Evolutionary conservation across 192 early-diverging fungal species (phyloP).

Genomic region (Backusella parvicylindrica): DNA sequence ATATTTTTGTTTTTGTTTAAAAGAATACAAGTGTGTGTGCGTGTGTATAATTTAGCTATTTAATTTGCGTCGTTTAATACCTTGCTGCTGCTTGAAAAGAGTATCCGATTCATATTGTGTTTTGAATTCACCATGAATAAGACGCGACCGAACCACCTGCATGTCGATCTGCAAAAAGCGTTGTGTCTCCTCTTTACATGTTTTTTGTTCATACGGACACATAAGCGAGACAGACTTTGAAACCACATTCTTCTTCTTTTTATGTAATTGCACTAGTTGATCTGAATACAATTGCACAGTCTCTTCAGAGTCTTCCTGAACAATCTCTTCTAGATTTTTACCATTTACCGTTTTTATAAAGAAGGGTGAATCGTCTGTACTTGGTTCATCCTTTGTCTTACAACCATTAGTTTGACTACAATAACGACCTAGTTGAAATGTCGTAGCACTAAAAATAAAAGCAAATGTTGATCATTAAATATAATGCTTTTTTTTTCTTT

Average conservation of each 20-base stretch:
- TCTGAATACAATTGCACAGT: background rate
- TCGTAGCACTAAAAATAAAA: background rate
- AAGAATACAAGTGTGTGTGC: background rate
- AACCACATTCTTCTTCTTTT: background rate
- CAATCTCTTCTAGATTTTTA: background rate
- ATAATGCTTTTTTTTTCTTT: background rate
- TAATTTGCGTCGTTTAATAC: background rate
- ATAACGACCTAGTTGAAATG: background rate
- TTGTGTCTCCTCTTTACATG: background rate
- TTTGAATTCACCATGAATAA: slow-evolving; percentile 2
- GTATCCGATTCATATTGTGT: background rate
- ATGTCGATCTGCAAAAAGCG: slow-evolving; percentile 4
- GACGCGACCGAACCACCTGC: slow-evolving; percentile 3
- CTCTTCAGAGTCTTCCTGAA: background rate
- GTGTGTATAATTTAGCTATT: too few species aligned
- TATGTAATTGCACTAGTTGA: background rate
- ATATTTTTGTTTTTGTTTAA: background rate
- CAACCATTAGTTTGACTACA: background rate
- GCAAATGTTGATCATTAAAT: background rate
- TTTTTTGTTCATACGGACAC: background rate
- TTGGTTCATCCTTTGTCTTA: background rate
- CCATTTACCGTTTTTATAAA: background rate
- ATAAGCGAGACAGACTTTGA: background rate
- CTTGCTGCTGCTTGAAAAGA: background rate
- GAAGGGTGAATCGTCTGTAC: background rate